phyloP scores from a whole-genome alignment of 371 early-diverging fungal genomes.

The Apophysomyces elegans region DNA sequence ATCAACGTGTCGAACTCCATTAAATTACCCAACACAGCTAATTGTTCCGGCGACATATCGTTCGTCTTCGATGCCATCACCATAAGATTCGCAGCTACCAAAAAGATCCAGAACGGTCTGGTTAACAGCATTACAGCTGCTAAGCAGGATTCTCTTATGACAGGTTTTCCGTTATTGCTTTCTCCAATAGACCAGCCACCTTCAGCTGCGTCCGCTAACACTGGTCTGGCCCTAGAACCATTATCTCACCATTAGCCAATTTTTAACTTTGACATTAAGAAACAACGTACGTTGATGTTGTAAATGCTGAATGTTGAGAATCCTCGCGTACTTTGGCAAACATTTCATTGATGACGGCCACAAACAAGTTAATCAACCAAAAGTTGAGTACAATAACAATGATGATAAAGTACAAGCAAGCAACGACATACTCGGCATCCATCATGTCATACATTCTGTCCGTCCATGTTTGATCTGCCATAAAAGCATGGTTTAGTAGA shows the following conservation, averaged over 20 bases:
- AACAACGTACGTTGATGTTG: conserved; percentile 43
- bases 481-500: background rate
- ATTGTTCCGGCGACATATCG: conserved; percentile 32
- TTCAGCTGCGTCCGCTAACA: conserved; percentile 48
- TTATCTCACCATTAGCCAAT: no score
- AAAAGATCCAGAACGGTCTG: conserved; percentile 54
- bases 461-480: conserved; percentile 71
- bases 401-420: conserved; percentile 63
- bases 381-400: conserved; percentile 71
- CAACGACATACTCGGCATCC: conserved; percentile 65
- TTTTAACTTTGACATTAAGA: background rate
- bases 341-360: conserved; percentile 74
- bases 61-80: conserved; percentile 59
- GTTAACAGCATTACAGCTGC: conserved; percentile 31
- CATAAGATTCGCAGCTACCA: conserved; percentile 55
- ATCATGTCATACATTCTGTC: conserved; percentile 73
- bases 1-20: no score
- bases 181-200: conserved; percentile 50
- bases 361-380: conserved; percentile 73
- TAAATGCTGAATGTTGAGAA: conserved; percentile 68
- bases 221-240: conserved; percentile 36
- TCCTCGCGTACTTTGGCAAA: conserved; percentile 76
- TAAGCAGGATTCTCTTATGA: conserved; percentile 19
- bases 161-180: conserved; percentile 10
- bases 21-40: conserved; percentile 36